Percentiles rank a stretch among this genome's conserved stretches.
Conservation (phyloP, 148 eudicot species). For the Arctostaphylos glauca region DNA sequence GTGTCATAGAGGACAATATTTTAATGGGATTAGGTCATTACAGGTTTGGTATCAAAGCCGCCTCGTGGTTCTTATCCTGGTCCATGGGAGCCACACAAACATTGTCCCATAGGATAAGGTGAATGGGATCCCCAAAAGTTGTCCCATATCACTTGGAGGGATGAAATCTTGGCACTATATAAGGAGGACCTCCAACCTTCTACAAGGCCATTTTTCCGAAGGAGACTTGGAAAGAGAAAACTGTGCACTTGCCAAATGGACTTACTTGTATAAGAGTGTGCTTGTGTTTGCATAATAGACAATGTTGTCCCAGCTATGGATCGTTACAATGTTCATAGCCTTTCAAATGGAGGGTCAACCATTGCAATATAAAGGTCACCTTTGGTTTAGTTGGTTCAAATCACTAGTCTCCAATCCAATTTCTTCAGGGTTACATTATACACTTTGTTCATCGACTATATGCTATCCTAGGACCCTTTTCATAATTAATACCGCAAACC, state of each 20-base stretch:
- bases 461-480: background rate
- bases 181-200: background rate
- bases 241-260: background rate
- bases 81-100: background rate
- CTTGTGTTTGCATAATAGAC: background rate
- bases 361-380: background rate
- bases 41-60: background rate
- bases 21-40: background rate
- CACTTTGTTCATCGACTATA: background rate
- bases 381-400: background rate
- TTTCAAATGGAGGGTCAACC: background rate
- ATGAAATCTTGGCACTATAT: background rate
- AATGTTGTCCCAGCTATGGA: background rate
- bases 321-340: background rate
- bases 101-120: background rate
- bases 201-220: background rate
- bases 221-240: background rate
- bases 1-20: background rate
- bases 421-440: background rate
- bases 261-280: too few species aligned
- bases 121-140: background rate
- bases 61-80: background rate
- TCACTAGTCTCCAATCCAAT: background rate
- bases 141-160: background rate
- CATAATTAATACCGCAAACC: background rate